Evolutionary conservation across 768 basidiomycete species (phyloP).

Genomic region (Ramaria sp.): DNA sequence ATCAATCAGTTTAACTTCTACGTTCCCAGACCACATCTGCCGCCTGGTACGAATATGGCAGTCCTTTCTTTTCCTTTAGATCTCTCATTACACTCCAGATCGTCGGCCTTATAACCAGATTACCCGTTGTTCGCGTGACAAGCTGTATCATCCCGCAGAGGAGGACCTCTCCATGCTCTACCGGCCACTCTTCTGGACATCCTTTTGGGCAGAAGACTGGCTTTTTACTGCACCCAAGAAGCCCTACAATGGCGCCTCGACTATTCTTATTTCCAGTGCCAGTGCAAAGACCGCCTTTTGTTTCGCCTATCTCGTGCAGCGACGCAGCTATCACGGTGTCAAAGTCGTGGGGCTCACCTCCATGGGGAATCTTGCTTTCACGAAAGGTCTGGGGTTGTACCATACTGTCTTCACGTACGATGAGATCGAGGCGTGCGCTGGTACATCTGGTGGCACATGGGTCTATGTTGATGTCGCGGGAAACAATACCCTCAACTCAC

Average conservation of each 20-base stretch:
- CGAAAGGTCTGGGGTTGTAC: conserved; percentile 42
- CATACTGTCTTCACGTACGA: conserved; percentile 47
- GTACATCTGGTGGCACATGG: conserved; percentile 26
- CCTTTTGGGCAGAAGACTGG: conserved; percentile 72
- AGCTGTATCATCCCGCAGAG: conserved; percentile 37
- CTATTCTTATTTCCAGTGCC: conserved; percentile 55
- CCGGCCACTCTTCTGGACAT: conserved; percentile 64
- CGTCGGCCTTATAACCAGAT: conserved; percentile 62
- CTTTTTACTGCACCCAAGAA: conserved; percentile 28
- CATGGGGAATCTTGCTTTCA: conserved; percentile 42
- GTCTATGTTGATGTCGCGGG: conserved; percentile 59
- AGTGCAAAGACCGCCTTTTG: conserved; percentile 68
- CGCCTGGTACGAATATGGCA: conserved; percentile 32
- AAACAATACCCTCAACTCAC: conserved; percentile 37
- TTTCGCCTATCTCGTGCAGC: conserved; percentile 43
- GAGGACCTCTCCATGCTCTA: conserved; percentile 67
- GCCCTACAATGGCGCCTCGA: conserved; percentile 37
- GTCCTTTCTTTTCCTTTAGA: background rate
- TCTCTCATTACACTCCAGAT: conserved; percentile 24
- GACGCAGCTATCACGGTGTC: conserved; percentile 18
- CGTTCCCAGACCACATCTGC: conserved; percentile 51
- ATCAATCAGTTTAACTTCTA: conserved; percentile 46
- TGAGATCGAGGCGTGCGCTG: conserved; percentile 24
- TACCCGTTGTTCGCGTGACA: conserved; percentile 45
- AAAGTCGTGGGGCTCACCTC: conserved; percentile 55